phyloP scores from a whole-genome alignment of 169 alveolate genomes.

The Babesia ovata region DNA sequence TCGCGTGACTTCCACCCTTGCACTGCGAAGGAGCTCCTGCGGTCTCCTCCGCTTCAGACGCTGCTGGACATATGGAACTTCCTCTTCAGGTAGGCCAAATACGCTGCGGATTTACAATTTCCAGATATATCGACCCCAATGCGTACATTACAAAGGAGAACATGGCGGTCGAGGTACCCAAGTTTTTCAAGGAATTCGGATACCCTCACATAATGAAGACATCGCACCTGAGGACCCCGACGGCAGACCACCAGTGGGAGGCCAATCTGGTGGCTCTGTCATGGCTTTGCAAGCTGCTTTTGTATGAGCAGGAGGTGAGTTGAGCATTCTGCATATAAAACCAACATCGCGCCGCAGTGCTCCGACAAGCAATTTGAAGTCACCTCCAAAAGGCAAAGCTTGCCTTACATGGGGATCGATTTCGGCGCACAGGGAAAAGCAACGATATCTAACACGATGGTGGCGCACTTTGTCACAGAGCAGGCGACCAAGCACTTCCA shows the following conservation, averaged over 20 bases:
- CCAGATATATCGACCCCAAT: conserved; percentile 42
- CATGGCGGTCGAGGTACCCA: conserved; percentile 70
- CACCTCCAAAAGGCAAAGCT: not conserved
- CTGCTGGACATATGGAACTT: conserved; percentile 69
- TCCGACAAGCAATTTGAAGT: conserved; percentile 19
- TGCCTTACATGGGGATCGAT: not conserved
- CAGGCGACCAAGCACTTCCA: conserved; percentile 58
- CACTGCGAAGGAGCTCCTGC: conserved; percentile 55
- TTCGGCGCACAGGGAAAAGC: conserved; percentile 19
- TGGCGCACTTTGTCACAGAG: conserved; percentile 54
- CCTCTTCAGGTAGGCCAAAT: conserved; percentile 49
- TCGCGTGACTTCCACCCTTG: conserved; percentile 54
- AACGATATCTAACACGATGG: conserved; percentile 32
- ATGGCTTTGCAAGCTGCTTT: conserved; percentile 67
- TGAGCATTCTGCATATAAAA: no score
- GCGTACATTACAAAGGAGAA: conserved; percentile 61
- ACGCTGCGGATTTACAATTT: not conserved
- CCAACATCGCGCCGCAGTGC: conserved; percentile 17
- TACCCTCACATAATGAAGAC: conserved; percentile 65
- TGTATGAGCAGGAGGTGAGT: conserved; percentile 67
- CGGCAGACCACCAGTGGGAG: conserved; percentile 69
- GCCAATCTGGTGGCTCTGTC: conserved; percentile 53
- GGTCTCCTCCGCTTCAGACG: conserved; percentile 54
- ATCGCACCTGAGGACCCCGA: conserved; percentile 61
- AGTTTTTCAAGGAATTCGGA: conserved; percentile 63